Percentiles rank a stretch among this genome's conserved stretches.
These are phyloP conservation scores for Trichosanthes cucumerina DNA, from an alignment of 306 rosid species.

Conservation along the genomic window DNA sequence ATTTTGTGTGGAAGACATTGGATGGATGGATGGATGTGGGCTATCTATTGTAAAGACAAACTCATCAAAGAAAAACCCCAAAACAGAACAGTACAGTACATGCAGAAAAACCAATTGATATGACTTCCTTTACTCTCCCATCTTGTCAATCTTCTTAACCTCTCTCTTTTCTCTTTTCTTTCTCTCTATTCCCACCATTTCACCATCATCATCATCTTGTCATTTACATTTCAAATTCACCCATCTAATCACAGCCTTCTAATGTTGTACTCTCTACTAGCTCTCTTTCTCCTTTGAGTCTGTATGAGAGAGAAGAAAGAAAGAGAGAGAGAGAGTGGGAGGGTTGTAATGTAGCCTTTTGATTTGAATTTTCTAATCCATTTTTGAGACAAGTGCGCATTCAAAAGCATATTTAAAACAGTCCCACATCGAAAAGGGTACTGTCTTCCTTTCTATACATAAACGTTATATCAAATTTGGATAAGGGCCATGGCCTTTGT, in stretches of 20 bases:
- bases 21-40: constrained; percentile 5
- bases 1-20: constrained; percentile 2
- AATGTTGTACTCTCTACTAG: neutral
- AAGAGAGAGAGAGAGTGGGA: neutral
- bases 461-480: constrained; percentile 2
- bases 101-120: constrained; percentile 6
- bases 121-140: constrained; percentile 10
- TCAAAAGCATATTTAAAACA: neutral
- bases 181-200: constrained; percentile 7
- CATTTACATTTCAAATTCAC: neutral
- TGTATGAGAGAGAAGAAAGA: neutral
- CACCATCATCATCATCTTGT: neutral
- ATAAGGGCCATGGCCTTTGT: neutral
- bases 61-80: constrained; percentile 17
- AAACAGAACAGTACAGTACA: neutral
- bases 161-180: neutral
- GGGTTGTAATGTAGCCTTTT: neutral
- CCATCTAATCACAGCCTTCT: neutral
- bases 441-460: neutral
- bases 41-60: constrained; percentile 12
- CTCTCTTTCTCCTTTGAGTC: neutral
- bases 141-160: neutral
- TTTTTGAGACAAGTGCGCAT: neutral
- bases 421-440: neutral
- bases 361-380: neutral